Percentiles rank a stretch among this genome's conserved stretches.
These are phyloP conservation scores for Mortierella sp. DNA, from an alignment of 371 early-diverging fungal genomes.

Conservation along the genomic window DNA sequence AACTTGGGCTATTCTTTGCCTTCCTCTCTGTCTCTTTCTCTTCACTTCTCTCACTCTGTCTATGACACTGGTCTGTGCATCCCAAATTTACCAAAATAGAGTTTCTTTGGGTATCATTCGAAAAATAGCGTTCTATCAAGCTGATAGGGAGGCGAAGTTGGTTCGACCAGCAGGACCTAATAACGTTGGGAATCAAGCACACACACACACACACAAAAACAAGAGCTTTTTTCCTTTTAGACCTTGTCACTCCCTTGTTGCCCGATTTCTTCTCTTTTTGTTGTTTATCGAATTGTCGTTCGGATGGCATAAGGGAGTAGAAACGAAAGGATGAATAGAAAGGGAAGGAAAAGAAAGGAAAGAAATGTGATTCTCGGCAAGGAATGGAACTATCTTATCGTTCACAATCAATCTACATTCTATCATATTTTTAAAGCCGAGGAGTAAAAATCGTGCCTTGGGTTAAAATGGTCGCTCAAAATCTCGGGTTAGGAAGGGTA, in stretches of 20 bases:
- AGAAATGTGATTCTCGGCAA: background rate
- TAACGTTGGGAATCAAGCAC: background rate
- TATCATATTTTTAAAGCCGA: background rate
- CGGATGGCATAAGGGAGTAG: background rate
- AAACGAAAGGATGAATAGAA: background rate
- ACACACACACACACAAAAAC: background rate
- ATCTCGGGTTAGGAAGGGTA: background rate
- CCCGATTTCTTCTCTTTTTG: background rate
- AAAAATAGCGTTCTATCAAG: background rate
- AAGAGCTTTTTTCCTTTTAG: background rate
- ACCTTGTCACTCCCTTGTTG: background rate
- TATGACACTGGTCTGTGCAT: constrained; percentile 5
- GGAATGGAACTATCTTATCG: background rate
- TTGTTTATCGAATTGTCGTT: background rate
- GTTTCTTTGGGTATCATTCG: background rate
- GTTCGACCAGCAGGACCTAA: background rate
- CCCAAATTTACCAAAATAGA: background rate
- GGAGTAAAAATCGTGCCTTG: background rate
- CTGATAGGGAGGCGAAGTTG: background rate
- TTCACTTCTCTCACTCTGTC: background rate
- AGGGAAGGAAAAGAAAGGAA: background rate
- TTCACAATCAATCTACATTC: background rate
- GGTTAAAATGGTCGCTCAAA: background rate
- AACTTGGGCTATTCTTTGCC: constrained; percentile 6
- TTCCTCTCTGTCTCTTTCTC: background rate